A percentile compares a stretch with the other conserved stretches of the same genome.
Evolutionary conservation across 495 filamentous ascomycete genomes (phyloP).

Genomic region (Lasiosphaeria hispida): DNA sequence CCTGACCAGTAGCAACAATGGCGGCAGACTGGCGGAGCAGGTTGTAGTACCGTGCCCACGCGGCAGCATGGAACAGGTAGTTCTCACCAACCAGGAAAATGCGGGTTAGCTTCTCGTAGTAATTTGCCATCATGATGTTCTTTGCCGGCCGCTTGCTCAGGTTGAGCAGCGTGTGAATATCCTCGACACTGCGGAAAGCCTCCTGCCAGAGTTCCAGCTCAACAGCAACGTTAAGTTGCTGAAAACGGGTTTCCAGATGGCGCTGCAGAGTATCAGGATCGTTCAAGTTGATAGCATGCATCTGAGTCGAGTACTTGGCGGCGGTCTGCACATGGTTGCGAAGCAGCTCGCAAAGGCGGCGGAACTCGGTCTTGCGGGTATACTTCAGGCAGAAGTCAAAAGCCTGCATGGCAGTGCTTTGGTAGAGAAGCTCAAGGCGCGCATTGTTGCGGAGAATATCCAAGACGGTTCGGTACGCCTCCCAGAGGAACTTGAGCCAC

Average conservation of each 20-base stretch:
- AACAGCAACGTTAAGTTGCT: conserved; percentile 96
- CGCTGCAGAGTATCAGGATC: conserved; percentile 96
- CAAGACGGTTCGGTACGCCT: conserved; percentile 98
- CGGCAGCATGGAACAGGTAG: conserved; percentile 97
- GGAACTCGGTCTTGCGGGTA: conserved; percentile 97
- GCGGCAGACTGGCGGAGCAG: conserved; percentile 88
- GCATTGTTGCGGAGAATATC: conserved; percentile 99
- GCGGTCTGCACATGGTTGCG: conserved; percentile 99
- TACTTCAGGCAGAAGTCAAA: conserved; percentile 99
- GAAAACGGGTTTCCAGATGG: conserved; percentile 95
- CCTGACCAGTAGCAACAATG: conserved; percentile 76
- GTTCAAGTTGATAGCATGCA: conserved; percentile 98
- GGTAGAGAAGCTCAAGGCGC: conserved; percentile 94
- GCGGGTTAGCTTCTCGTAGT: conserved; percentile 97
- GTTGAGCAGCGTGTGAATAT: conserved; percentile 97
- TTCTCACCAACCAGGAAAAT: conserved; percentile 99
- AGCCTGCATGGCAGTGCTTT: conserved; percentile 94
- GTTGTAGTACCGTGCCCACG: conserved; percentile 96
- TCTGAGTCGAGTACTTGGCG: conserved; percentile 97
- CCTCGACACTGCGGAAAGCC: conserved; percentile 97
- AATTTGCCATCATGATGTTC: conserved; percentile 99
- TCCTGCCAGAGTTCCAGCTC: conserved; percentile 99
- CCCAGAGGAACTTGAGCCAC: conserved; percentile 99
- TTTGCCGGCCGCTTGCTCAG: conserved; percentile 99
- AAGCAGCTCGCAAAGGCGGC: conserved; percentile 93